Evolutionary conservation across 768 basidiomycete species (phyloP).

Genomic region (Agrocybe pediades): DNA sequence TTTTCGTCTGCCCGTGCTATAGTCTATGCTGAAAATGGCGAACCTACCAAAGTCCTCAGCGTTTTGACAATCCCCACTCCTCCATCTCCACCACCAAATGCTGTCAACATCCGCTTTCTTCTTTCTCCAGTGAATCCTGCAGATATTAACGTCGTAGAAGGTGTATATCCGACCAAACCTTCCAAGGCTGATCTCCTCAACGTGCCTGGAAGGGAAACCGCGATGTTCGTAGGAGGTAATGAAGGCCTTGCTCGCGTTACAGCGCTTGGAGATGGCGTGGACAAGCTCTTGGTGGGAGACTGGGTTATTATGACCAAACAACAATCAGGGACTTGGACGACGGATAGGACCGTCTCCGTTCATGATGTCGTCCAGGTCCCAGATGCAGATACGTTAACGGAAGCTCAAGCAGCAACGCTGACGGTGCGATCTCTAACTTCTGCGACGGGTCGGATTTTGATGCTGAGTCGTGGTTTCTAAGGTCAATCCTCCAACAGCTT

Average conservation of each 20-base stretch:
- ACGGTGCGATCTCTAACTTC: conserved; percentile 46
- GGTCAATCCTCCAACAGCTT: conserved; percentile 86
- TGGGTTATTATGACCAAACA: conserved; percentile 73
- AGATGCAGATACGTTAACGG: conserved; percentile 42
- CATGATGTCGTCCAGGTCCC: conserved; percentile 66
- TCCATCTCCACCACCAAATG: conserved; percentile 52
- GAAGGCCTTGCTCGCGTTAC: conserved; percentile 74
- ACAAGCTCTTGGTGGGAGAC: conserved; percentile 53
- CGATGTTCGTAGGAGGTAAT: conserved; percentile 70
- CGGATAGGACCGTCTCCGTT: conserved; percentile 51
- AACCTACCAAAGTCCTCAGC: conserved; percentile 61
- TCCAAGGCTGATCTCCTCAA: conserved; percentile 35
- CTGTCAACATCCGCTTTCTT: conserved; percentile 66
- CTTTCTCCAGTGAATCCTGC: conserved; percentile 82
- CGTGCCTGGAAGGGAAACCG: conserved; percentile 27
- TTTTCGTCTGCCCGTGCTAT: conserved; percentile 55
- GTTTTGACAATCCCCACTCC: conserved; percentile 52
- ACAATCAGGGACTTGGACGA: conserved; percentile 79
- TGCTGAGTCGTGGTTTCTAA: conserved; percentile 21
- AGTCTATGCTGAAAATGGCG: conserved; percentile 62
- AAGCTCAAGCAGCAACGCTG: conserved; percentile 74
- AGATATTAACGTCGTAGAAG: conserved; percentile 80
- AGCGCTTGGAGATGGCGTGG: conserved; percentile 58
- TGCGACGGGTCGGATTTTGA: background rate
- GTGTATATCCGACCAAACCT: conserved; percentile 77